Evolutionary conservation across 805 yeast species (phyloP), one percentile per base, ranked within the genome.

Genomic region (Candida silvatica): DNA sequence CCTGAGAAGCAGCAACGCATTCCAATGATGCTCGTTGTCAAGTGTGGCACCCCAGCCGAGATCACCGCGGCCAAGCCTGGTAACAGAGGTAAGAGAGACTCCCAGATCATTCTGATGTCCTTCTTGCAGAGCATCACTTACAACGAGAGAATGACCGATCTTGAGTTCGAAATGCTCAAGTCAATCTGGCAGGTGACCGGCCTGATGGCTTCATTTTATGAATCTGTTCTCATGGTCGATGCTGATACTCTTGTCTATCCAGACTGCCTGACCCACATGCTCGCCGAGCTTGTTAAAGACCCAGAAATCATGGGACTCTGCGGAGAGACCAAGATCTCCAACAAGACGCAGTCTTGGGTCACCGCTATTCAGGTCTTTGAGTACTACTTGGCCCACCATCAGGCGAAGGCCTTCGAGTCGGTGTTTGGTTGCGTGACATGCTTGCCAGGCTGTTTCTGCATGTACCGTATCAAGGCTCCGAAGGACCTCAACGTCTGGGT

Each of bases 61-160:
- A 77, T 74, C 22, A 67, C 69, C 11, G 66, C 79, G 4, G 28
- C 34, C 17, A 80, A 78, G 52, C 95, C 95, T 4, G 97, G 97
- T 46, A 87, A 87, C 56, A 78, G 97, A 67, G 97, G 97, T 61
- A 87, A 87, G 58, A 82, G 97, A 62, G 97, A 87, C 54, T 84
- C 96, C 17, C 97, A 87, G 57, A 78, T 87, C 40, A 79, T 87
- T 41, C 64, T 87, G 48, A 87, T 87, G 96, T 78, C 90, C 0
- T 87, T 87, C 58, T 67, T 87, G 50, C 95, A 87, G 59, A 80
- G 77, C 47, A 71, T 87, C 15, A 84, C 88, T 48, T 86, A 84
- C 58, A 88, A 87, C 57, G 97, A 88, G 57, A 77, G 96, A 67
- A 87, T 87, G 96, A 80, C 95, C 0, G 84, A 80, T 45, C 71